These are phyloP conservation scores for Bacidia gigantensis DNA, from an alignment of 495 filamentous ascomycete species.

Conservation along the genomic window DNA sequence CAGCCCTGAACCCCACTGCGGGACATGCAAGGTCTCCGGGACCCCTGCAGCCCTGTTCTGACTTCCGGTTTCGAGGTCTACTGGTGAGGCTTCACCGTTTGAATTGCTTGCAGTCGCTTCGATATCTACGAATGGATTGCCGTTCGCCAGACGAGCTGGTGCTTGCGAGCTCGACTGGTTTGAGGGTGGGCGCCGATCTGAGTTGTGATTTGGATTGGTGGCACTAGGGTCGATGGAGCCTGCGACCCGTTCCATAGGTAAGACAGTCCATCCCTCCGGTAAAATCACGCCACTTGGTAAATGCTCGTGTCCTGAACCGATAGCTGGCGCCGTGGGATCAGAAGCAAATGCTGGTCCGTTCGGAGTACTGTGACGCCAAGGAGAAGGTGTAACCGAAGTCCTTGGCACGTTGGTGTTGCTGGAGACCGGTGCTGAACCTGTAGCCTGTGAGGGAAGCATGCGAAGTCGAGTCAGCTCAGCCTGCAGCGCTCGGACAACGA, in stretches of 20 bases:
- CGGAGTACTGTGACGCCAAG: slow-evolving; percentile 10
- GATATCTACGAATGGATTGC: background rate
- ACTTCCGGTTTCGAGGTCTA: no score
- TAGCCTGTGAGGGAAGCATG: slow-evolving; percentile 25
- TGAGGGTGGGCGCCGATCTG: background rate
- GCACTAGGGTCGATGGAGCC: background rate
- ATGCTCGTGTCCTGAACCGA: slow-evolving; percentile 51
- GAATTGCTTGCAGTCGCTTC: background rate
- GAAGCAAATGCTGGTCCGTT: slow-evolving; percentile 20
- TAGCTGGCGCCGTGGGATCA: slow-evolving; percentile 17
- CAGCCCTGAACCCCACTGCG: background rate
- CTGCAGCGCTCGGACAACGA: slow-evolving; percentile 41
- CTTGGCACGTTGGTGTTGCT: slow-evolving; percentile 14
- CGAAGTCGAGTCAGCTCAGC: slow-evolving; percentile 51
- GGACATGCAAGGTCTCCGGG: background rate
- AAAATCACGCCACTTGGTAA: slow-evolving; percentile 44
- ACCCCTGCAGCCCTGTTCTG: no score
- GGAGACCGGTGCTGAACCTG: slow-evolving; percentile 3
- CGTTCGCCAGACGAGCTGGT: background rate
- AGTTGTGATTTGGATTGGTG: background rate
- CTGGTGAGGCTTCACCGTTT: no score
- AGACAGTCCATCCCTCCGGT: slow-evolving; percentile 62
- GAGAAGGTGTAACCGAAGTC: slow-evolving; percentile 19
- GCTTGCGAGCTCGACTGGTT: background rate
- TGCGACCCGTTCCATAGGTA: slow-evolving; percentile 47